Evolutionary conservation across 129 eudicot species (phyloP), one percentile per base, ranked within the genome.

Genomic region (Centella asiatica): DNA sequence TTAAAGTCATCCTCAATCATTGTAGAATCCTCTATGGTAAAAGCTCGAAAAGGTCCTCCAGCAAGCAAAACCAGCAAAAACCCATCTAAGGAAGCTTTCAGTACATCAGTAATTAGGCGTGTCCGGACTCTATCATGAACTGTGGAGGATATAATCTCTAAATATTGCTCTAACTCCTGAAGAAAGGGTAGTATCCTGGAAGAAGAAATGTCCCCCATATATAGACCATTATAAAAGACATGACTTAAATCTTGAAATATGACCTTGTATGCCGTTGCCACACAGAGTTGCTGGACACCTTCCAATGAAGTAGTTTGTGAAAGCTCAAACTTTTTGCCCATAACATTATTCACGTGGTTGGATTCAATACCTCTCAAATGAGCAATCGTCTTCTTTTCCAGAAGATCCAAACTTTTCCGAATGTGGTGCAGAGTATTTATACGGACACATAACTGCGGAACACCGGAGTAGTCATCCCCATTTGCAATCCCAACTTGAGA

Each of bases 41-140:
- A 87, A 52, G 75, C 72, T 10, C 99, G 86, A 17, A 78, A 66
- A 2, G 99, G 96, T 22, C 99, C 96, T 36, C 99, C 99, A 13
- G 95, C 99, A 64, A 93, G 85, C 61, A 93, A 69, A 55, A 93
- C 95, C 76, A 88, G 53, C 69, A 88, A 68, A 68, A 88, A 93
- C 6, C 99, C 99, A 29, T 93, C 96, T 31, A 82, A 78, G 5
- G 93, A 78, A 22, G 96, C 99, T 75, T 76, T 85, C 99, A 93
- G 85, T 47, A 88, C 72, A 57, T 93, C 99, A 20, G 95, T 87
- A 62, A 93, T 74, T 27, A 88, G 52, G 24, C 93, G 87, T 0
- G 96, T 85, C 3, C 99, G 84, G 3, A 88, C 88, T 69, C 83
- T 75, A 39, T 93, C 99, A 1, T 85, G 65, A 22, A 88, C 78